These are phyloP conservation scores for Aureobasidium pullulans DNA, from an alignment of 2,329 filamentous ascomycete genomes.

Conservation along the genomic window DNA sequence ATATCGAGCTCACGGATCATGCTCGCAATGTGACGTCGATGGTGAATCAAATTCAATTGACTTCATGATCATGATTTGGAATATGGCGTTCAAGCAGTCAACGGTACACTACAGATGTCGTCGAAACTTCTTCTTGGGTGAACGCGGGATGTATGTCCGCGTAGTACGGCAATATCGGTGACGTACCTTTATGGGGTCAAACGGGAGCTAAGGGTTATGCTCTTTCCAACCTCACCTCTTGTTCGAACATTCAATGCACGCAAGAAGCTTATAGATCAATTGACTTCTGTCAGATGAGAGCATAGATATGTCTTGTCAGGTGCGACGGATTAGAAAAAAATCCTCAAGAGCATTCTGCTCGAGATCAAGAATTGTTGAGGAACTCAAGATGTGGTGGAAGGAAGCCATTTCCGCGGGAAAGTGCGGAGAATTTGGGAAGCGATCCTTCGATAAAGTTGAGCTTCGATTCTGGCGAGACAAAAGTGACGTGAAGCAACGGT, in stretches of 20 bases:
- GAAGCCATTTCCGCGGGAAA: not conserved
- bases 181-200: not conserved
- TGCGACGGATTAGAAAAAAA: too few relatives aligned
- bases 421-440: not conserved
- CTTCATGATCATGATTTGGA: not conserved
- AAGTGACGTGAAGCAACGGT: not conserved
- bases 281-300: too few relatives aligned
- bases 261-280: not conserved
- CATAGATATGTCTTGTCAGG: too few relatives aligned
- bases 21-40: not conserved
- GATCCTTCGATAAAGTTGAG: not conserved
- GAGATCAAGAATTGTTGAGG: too few relatives aligned
- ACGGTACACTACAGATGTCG: slow-evolving; percentile 1
- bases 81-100: not conserved
- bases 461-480: not conserved
- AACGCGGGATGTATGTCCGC: not conserved
- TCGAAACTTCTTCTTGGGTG: not conserved
- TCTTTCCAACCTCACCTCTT: slow-evolving; percentile 1
- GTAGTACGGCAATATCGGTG: not conserved
- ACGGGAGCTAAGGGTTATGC: slow-evolving; percentile 2
- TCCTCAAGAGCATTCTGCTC: too few relatives aligned
- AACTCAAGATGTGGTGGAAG: not conserved
- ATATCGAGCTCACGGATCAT: not conserved
- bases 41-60: not conserved
- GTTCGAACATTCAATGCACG: not conserved